Evolutionary conservation across 805 yeast genomes (phyloP), one percentile per base, ranked within the genome.

Genomic region (Sugiyamaella boreocaroliniensis): DNA sequence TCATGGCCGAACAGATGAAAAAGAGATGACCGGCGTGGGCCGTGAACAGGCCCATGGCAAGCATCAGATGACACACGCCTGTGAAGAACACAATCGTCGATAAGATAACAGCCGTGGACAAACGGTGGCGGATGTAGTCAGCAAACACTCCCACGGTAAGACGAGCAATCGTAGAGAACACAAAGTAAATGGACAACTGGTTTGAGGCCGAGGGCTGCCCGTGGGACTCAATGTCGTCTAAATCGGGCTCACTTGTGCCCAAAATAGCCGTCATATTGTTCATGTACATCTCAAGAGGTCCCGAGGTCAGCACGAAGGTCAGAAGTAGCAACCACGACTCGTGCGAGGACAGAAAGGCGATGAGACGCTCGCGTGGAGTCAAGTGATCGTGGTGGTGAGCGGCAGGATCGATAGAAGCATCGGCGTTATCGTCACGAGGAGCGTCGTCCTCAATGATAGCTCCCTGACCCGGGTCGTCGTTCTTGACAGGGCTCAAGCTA

Each of bases 241-340:
- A 43, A 6, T 51, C 56, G 20, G 70, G 26, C 26, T 22, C 68
- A 3, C 73, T 65, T 40, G 78, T 67, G 42, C 70, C 68, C n/a
- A 84, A 70, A 11, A 90, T 71, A 7, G 89, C 83, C 0, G 92
- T 93, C 76, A 90, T 76, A 64, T 89, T 87, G 51, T 89, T 86
- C 57, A 87, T 80, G 66, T 80, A 89, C 75, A 88, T 81, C 62
- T 90, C 98, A 52, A 87, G 71, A 0, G 96, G 92, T 0, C 98
- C 98, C 26, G 87, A 69, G 34, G 83, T 76, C 45, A 88, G 68
- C 26, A 89, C 72, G 50, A 89, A 75, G 10, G 89, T 77, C 2
- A 76, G 54, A 22, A 86, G 72, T n/a, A 88, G 68, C 1, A 84
- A 54, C 74, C 87, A 83, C 45, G 88, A 79, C 1, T 84, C 75